phyloP scores from a whole-genome alignment of 2,329 filamentous ascomycete species.

The Blastomyces percursus region DNA sequence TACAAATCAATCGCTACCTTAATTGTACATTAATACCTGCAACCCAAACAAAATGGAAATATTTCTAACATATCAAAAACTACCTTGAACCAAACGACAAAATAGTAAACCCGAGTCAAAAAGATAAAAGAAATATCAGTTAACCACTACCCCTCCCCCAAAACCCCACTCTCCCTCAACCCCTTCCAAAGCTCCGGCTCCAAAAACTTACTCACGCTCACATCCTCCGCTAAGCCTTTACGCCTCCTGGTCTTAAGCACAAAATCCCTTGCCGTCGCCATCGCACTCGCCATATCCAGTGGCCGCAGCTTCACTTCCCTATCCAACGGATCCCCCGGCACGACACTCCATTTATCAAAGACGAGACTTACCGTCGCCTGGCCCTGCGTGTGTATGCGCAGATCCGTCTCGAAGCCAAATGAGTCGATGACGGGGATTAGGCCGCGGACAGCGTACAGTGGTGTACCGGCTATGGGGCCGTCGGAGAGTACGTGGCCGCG shows the following conservation, averaged over 20 bases:
- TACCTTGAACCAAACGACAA: not conserved
- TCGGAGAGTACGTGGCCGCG: constrained; percentile 92
- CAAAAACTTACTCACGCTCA: constrained; percentile 89
- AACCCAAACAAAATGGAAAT: not conserved
- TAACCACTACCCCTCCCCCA: constrained; percentile 46
- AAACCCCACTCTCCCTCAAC: constrained; percentile 75
- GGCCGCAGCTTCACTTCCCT: constrained; percentile 70
- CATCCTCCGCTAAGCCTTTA: constrained; percentile 91
- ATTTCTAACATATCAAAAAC: not conserved
- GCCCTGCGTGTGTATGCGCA: constrained; percentile 91
- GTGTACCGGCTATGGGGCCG: constrained; percentile 85
- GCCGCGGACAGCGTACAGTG: constrained; percentile 81
- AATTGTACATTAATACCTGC: not conserved
- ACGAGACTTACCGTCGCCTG: constrained; percentile 81
- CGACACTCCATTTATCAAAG: constrained; percentile 92
- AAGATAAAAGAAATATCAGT: not conserved
- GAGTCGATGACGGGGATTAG: constrained; percentile 92
- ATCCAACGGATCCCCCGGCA: constrained; percentile 90
- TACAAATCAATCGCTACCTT: not conserved
- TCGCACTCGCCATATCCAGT: constrained; percentile 75
- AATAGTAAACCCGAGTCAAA: not conserved
- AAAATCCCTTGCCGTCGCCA: constrained; percentile 88
- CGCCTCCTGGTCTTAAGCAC: constrained; percentile 88
- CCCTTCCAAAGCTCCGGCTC: constrained; percentile 88
- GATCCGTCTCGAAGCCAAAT: constrained; percentile 95